Base-by-base conservation (phyloP, 371 early-diverging fungal species). In the Rhizopus arrhizus region DNA sequence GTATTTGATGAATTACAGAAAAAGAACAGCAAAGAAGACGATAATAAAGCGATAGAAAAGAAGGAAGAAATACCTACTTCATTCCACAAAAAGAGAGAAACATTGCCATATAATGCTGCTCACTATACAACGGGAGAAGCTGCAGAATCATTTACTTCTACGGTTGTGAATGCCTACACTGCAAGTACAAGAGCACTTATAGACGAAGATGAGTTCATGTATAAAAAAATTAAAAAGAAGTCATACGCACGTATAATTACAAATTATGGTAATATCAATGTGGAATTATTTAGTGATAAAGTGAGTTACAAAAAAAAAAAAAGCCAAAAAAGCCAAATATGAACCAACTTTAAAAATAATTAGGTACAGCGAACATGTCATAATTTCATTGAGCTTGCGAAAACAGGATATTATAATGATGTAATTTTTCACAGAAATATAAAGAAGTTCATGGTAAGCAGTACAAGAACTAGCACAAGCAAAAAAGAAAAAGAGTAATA, bases 301-400 rank as follows among this genome's bases (percentile, higher is more conserved):
- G 85, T 83, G 78, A 36, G 8, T 22, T 9, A 35, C 6, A 11
- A n/a, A 32, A 15, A 42, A n/a, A 11, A 12, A 7, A 15, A 29
- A 12, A 12, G 10, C 5, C 2, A 34, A 4, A 50, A 12, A 36
- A 41, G 35, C 57, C 12, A 38, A 4, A 3, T 51, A 12, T 11
- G 13, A 43, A 43, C 35, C 33, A 13, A 33, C 34, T 34, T 33
- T 33, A 34, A 8, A 34, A 13, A 16, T 43, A 33, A 7, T 47
- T 78, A 88, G 78, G 85, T 91, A 4, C 96, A 95, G 11, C 81
- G 87, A 12, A 85, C 98, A 3, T 94, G 95, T 70, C 90, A 92
- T 73, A 98, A 98, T 66, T 95, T 97, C 70, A 81, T 96, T 40
- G 80, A 86, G 82, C 80, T 96, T 46, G 89, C 94, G 1, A 90